These are phyloP conservation scores for Xylaria sp. DNA, from an alignment of 2,329 filamentous ascomycete genomes.

Conservation along the genomic window DNA sequence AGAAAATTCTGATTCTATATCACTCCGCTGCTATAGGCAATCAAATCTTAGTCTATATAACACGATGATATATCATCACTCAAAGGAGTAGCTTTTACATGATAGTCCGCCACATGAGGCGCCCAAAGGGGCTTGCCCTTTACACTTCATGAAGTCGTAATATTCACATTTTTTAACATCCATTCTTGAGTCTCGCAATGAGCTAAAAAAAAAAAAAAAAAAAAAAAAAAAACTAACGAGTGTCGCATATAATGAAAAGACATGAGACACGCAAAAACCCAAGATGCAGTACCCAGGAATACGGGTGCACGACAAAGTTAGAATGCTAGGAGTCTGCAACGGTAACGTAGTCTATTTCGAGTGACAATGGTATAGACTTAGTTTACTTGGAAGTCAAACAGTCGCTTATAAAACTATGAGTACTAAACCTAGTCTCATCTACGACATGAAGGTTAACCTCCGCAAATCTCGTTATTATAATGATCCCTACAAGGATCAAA, in stretches of 20 bases:
- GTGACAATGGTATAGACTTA: background rate
- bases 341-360: background rate
- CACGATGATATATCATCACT: slow-evolving; percentile 6
- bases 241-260: background rate
- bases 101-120: background rate
- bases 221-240: background rate
- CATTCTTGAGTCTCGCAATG: background rate
- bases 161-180: background rate
- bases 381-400: background rate
- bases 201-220: too few species aligned
- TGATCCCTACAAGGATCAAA: background rate
- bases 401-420: background rate
- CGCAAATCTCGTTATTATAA: background rate
- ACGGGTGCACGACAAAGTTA: background rate
- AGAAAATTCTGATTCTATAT: background rate
- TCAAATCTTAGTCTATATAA: slow-evolving; percentile 3
- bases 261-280: background rate
- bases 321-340: background rate
- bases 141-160: background rate
- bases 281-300: background rate
- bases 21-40: slow-evolving; percentile 6
- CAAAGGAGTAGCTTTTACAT: background rate
- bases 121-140: background rate
- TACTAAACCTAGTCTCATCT: background rate
- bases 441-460: background rate